phyloP scores from a whole-genome alignment of 495 filamentous ascomycete species.

The Collariella sp. region DNA sequence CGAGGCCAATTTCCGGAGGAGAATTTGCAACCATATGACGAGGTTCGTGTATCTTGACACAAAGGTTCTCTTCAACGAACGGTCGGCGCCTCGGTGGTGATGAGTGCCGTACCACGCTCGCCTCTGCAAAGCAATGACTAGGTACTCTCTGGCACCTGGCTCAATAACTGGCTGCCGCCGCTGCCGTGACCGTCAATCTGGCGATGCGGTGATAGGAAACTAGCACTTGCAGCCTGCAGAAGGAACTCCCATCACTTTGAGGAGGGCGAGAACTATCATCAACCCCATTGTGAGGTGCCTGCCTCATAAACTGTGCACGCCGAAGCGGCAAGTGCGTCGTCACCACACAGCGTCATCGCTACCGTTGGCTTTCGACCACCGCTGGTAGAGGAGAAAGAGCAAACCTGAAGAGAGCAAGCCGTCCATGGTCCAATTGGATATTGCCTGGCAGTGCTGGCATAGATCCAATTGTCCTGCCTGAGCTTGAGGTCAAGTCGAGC shows the following conservation, averaged over 20 bases:
- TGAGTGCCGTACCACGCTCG: background rate
- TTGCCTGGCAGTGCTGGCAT: too few species aligned
- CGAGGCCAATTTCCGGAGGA: background rate
- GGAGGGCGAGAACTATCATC: background rate
- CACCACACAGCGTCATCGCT: background rate
- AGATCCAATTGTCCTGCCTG: too few species aligned
- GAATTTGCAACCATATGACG: constrained; percentile 21
- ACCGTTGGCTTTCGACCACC: background rate
- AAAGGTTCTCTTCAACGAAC: background rate
- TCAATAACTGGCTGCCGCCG: too few species aligned
- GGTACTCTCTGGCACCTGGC: too few species aligned
- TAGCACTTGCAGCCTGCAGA: background rate
- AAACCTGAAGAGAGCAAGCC: background rate
- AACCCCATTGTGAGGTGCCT: background rate
- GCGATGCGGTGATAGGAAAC: too few species aligned
- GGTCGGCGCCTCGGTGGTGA: background rate
- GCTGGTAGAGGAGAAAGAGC: background rate
- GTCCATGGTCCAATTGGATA: too few species aligned
- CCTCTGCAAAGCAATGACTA: background rate
- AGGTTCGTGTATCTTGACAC: constrained; percentile 23
- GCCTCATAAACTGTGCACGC: background rate
- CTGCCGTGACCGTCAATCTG: too few species aligned
- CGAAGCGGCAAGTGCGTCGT: background rate
- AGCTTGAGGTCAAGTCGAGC: too few species aligned
- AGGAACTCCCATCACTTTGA: background rate